Conservation (phyloP, 805 yeast species). For the Myxozyma sirexii region DNA sequence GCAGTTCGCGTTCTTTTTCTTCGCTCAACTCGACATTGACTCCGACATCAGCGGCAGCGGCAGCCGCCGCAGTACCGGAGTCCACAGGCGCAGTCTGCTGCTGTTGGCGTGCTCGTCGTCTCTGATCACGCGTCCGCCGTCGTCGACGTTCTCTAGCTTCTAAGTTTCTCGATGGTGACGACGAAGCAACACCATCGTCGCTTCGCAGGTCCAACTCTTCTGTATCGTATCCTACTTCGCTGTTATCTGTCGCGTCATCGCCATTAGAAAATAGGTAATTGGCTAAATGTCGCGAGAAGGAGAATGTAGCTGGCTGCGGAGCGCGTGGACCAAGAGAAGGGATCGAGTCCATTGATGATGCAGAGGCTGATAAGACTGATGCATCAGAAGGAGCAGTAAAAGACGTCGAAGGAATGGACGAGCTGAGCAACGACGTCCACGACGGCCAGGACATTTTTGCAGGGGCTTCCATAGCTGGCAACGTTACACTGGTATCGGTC, state of each 20-base stretch:
- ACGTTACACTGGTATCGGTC: background rate
- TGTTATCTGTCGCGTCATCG: conserved; percentile 5
- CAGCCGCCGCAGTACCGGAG: conserved; percentile 7
- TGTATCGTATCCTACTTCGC: conserved; percentile 1
- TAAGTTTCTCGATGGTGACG: background rate
- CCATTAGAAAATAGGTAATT: conserved; percentile 22
- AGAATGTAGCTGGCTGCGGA: conserved; percentile 5
- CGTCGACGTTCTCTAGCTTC: background rate
- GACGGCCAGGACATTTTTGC: conserved; percentile 2
- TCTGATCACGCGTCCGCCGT: conserved; percentile 2
- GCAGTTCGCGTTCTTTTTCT: conserved; percentile 32
- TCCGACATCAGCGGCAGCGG: conserved; percentile 17
- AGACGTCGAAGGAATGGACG: background rate
- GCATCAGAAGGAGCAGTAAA: background rate
- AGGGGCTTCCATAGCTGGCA: background rate
- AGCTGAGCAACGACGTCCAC: conserved; percentile 5
- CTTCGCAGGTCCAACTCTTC: conserved; percentile 6
- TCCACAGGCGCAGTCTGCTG: background rate
- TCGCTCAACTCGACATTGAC: conserved; percentile 15
- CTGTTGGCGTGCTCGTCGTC: conserved; percentile 7
- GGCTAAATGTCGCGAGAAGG: conserved; percentile 27
- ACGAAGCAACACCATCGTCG: conserved; percentile 9
- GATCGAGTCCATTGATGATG: background rate
- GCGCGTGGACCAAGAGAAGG: background rate
- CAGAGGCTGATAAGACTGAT: background rate